These are phyloP conservation scores for Paramecium bursaria DNA, from an alignment of 73 alveolate genomes.

Conservation along the genomic window DNA sequence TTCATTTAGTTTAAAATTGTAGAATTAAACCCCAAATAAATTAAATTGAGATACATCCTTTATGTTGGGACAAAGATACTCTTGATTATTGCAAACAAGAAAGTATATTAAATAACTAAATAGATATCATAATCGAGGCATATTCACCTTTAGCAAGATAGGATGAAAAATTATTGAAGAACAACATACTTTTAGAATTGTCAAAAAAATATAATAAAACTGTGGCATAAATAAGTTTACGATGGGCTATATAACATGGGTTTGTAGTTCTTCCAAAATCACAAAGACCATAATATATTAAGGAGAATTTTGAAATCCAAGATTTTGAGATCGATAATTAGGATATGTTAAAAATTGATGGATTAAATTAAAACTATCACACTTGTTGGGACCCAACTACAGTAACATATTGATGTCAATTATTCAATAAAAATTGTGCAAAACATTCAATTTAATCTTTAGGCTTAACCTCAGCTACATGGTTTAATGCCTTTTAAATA, in stretches of 20 bases:
- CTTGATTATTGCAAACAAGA: slow-evolving; percentile 77
- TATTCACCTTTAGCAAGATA: slow-evolving; percentile 90
- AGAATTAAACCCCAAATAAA: slow-evolving; percentile 85
- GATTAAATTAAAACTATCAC: slow-evolving; percentile 54
- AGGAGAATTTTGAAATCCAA: slow-evolving; percentile 78
- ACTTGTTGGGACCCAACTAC: slow-evolving; percentile 65
- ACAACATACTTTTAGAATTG: slow-evolving; percentile 63
- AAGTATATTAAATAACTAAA: neutral
- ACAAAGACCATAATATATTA: slow-evolving; percentile 74
- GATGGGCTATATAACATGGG: slow-evolving; percentile 86
- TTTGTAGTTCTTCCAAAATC: slow-evolving; percentile 84
- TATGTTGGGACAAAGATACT: slow-evolving; percentile 82
- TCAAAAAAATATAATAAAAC: slow-evolving; percentile 75
- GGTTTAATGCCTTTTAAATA: neutral
- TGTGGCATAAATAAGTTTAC: slow-evolving; percentile 78
- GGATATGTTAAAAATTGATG: slow-evolving; percentile 73
- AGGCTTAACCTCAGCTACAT: slow-evolving; percentile 37
- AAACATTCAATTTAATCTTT: slow-evolving; percentile 41
- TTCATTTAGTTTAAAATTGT: slow-evolving; percentile 76
- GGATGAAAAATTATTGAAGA: slow-evolving; percentile 76
- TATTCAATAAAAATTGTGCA: slow-evolving; percentile 48
- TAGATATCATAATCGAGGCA: slow-evolving; percentile 80
- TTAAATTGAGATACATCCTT: slow-evolving; percentile 90
- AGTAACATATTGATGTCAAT: slow-evolving; percentile 69
- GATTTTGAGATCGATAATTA: slow-evolving; percentile 79